A percentile compares a stretch with the other conserved stretches of the same genome.
Conservation (phyloP, 2,329 filamentous ascomycete genomes). For the Aspergillus costaricaensis region DNA sequence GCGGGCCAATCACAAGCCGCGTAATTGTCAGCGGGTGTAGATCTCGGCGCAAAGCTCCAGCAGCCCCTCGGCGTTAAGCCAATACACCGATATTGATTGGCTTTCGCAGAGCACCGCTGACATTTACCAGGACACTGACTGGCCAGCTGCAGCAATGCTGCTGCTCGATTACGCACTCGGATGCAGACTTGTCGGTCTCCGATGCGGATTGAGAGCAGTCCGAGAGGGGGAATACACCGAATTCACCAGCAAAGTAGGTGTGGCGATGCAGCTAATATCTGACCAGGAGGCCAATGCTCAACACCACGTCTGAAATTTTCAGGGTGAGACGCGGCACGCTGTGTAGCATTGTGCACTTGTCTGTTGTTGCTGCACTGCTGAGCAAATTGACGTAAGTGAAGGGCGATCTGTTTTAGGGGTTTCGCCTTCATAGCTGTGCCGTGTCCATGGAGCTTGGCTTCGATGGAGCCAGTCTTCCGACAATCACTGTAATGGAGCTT, state of each 20-base stretch:
- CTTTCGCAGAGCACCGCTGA: not conserved
- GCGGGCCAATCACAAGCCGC: not conserved
- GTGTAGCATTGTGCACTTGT: not conserved
- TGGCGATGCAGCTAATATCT: not conserved
- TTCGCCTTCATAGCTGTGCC: too few species aligned
- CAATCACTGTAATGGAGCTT: too few species aligned
- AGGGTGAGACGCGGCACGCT: not conserved
- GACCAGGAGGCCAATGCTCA: not conserved
- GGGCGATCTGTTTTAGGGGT: not conserved
- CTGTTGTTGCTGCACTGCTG: not conserved
- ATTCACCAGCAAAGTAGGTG: not conserved
- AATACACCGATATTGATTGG: conserved; percentile 8
- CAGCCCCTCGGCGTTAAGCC: conserved; percentile 2
- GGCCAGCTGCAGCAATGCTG: not conserved
- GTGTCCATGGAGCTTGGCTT: too few species aligned
- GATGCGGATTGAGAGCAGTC: not conserved
- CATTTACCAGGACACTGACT: not conserved
- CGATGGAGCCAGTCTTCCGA: too few species aligned
- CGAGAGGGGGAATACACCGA: conserved; percentile 7
- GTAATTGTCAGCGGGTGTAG: conserved; percentile 1
- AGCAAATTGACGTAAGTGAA: not conserved
- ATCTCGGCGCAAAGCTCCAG: not conserved
- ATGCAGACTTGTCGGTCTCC: not conserved
- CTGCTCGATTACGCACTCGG: not conserved
- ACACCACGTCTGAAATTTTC: conserved; percentile 1